A percentile compares a stretch with the other conserved stretches of the same genome.
phyloP scores from a whole-genome alignment of 352 stramenopile species.

The Pythium dissotocum region DNA sequence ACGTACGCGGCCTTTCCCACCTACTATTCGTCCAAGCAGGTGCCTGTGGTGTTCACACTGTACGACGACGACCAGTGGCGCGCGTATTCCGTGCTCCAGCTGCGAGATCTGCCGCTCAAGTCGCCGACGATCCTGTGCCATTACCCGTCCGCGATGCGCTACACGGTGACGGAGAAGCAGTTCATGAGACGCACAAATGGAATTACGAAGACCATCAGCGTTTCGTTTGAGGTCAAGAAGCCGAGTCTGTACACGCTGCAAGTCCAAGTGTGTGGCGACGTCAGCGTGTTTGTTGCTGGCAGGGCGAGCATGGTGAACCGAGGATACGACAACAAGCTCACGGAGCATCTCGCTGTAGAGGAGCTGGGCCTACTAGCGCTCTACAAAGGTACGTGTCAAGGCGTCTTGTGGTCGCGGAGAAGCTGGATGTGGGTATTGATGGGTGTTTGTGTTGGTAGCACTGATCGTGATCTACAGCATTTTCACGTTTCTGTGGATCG shows the following conservation, averaged over 20 bases:
- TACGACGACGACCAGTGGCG: constrained; percentile 69
- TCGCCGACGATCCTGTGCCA: constrained; percentile 57
- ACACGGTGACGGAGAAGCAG: constrained; percentile 34
- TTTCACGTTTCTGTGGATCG: constrained; percentile 45
- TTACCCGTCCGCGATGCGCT: constrained; percentile 53
- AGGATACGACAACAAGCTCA: constrained; percentile 47
- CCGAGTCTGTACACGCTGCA: constrained; percentile 65
- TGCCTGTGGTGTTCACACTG: constrained; percentile 58
- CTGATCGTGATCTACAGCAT: constrained; percentile 46
- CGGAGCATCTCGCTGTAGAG: constrained; percentile 65
- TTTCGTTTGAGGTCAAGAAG: constrained; percentile 41
- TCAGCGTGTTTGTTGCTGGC: constrained; percentile 50
- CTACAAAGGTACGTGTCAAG: constrained; percentile 42
- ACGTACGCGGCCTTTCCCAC: constrained; percentile 22
- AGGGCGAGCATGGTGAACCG: constrained; percentile 56
- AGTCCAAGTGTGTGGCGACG: constrained; percentile 53
- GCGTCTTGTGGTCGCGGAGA: not conserved
- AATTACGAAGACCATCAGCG: not conserved
- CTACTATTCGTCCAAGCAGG: constrained; percentile 15
- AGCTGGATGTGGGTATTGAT: not conserved
- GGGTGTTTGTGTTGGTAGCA: constrained; percentile 23
- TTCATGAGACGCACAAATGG: constrained; percentile 11
- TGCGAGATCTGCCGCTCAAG: constrained; percentile 61
- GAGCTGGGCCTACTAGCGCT: constrained; percentile 56
- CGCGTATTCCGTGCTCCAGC: constrained; percentile 53